These are phyloP conservation scores for Penicillium chermesinum DNA, from an alignment of 495 filamentous ascomycete species.

Conservation along the genomic window DNA sequence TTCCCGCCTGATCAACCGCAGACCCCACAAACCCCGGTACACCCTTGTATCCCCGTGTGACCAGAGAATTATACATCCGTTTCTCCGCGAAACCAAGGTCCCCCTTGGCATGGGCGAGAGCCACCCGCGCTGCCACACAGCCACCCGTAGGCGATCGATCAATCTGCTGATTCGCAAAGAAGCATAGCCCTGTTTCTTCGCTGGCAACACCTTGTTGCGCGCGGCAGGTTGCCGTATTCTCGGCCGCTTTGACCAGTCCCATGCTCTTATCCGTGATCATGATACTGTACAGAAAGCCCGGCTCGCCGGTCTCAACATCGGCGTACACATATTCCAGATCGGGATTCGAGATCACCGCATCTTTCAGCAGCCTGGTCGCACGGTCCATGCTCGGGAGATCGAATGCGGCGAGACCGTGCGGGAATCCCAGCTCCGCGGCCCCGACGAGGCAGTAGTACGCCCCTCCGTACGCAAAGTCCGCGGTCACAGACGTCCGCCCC, in stretches of 20 bases:
- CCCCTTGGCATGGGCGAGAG: slow-evolving; percentile 18
- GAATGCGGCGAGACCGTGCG: slow-evolving; percentile 5
- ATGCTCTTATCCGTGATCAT: slow-evolving; percentile 16
- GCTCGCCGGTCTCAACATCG: slow-evolving; percentile 6
- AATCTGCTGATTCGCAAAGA: slow-evolving; percentile 24
- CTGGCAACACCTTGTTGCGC: slow-evolving; percentile 1
- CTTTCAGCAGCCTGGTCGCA: slow-evolving; percentile 16
- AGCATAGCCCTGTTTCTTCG: slow-evolving; percentile 13
- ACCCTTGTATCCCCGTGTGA: slow-evolving; percentile 8
- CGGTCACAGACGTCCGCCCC: slow-evolving; percentile 4
- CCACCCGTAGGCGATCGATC: slow-evolving; percentile 24
- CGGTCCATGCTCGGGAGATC: slow-evolving; percentile 13
- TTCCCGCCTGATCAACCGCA: slow-evolving; percentile 1
- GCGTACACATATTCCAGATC: slow-evolving; percentile 5
- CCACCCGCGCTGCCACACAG: slow-evolving; percentile 20
- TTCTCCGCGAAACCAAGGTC: slow-evolving; percentile 8
- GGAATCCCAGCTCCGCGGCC: slow-evolving; percentile 12
- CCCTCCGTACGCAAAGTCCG: slow-evolving; percentile 13
- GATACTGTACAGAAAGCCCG: slow-evolving; percentile 16
- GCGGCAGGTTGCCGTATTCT: slow-evolving; percentile 10
- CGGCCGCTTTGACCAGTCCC: slow-evolving; percentile 21
- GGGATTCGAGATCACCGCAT: slow-evolving; percentile 6
- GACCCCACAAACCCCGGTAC: slow-evolving; percentile 15
- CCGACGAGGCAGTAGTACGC: slow-evolving; percentile 13
- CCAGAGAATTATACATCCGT: slow-evolving; percentile 20